Evolutionary conservation across 768 basidiomycete genomes (phyloP).

Genomic region (Chlorophyllum brunneum): DNA sequence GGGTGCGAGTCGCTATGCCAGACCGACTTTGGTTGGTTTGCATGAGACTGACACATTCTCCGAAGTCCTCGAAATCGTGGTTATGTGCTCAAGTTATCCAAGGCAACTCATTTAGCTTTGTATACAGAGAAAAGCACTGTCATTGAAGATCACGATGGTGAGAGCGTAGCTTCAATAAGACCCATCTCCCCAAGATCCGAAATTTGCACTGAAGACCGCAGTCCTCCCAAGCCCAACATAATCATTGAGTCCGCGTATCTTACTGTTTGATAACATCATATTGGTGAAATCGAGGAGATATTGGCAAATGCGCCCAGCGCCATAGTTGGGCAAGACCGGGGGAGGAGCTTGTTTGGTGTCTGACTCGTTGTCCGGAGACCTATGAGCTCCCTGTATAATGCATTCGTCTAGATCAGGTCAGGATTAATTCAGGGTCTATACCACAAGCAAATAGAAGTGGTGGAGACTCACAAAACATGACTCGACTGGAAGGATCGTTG

Average conservation of each 20-base stretch:
- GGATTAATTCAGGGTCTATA: not conserved
- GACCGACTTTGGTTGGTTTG: too few species aligned
- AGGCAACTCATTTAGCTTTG: too few species aligned
- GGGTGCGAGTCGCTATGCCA: too few species aligned
- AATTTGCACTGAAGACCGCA: conserved; percentile 24
- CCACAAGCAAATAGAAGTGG: too few species aligned
- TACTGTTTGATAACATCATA: conserved; percentile 38
- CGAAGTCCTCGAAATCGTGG: too few species aligned
- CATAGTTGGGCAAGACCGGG: conserved; percentile 46
- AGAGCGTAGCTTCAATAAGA: conserved; percentile 24
- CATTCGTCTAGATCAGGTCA: conserved; percentile 27
- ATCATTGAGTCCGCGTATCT: conserved; percentile 38
- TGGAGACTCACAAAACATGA: conserved; percentile 35
- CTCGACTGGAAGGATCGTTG: conserved; percentile 25
- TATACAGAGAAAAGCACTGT: too few species aligned
- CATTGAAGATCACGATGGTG: too few species aligned
- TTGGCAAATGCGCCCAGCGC: conserved; percentile 32
- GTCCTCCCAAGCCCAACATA: conserved; percentile 31
- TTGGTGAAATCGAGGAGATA: conserved; percentile 45
- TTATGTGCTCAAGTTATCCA: too few species aligned
- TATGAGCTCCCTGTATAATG: conserved; percentile 27
- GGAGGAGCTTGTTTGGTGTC: conserved; percentile 28
- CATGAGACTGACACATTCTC: too few species aligned
- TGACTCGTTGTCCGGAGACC: not conserved
- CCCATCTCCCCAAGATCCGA: conserved; percentile 28